A percentile compares a stretch with the other conserved stretches of the same genome.
Conservation (phyloP, 1,139 yeast species). For the Keqinozyma sinolaborantium region DNA sequence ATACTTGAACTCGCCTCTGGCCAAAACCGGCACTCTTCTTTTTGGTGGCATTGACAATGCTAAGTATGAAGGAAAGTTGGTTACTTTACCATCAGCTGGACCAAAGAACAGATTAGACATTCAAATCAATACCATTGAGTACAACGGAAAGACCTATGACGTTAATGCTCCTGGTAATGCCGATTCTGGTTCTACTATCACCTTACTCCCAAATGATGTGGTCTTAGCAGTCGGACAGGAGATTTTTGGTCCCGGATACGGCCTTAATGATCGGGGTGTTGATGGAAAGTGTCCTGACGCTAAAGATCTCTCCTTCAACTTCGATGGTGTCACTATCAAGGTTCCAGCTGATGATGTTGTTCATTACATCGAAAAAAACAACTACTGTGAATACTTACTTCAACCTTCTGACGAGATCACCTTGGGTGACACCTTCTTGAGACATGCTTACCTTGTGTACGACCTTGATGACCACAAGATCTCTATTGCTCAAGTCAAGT, state of each 20-base stretch:
- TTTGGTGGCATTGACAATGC: no score
- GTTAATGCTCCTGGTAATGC: constrained; percentile 19
- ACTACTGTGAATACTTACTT: no score
- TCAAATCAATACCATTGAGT: constrained; percentile 14
- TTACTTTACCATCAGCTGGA: constrained; percentile 8
- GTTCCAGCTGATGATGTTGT: constrained; percentile 29
- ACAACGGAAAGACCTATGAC: constrained; percentile 10
- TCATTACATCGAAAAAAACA: constrained; percentile 32
- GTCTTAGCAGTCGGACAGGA: constrained; percentile 14
- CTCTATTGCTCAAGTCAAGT: constrained; percentile 64
- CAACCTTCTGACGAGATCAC: constrained; percentile 13
- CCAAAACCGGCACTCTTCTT: no score
- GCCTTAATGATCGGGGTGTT: no score
- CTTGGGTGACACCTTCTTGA: constrained; percentile 73
- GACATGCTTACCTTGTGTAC: constrained; percentile 72
- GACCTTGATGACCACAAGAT: constrained; percentile 64
- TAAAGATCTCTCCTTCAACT: no score
- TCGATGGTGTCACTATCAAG: no score
- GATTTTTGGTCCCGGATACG: constrained; percentile 7
- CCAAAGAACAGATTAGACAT: constrained; percentile 17
- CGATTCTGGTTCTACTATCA: constrained; percentile 28
- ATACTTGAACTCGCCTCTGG: no score
- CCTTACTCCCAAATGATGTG: constrained; percentile 18
- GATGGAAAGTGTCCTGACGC: no score
- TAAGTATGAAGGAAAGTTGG: constrained; percentile 37